These are phyloP conservation scores for Sporisorium scitamineum DNA, from an alignment of 1,284 basidiomycete genomes.

Conservation along the genomic window DNA sequence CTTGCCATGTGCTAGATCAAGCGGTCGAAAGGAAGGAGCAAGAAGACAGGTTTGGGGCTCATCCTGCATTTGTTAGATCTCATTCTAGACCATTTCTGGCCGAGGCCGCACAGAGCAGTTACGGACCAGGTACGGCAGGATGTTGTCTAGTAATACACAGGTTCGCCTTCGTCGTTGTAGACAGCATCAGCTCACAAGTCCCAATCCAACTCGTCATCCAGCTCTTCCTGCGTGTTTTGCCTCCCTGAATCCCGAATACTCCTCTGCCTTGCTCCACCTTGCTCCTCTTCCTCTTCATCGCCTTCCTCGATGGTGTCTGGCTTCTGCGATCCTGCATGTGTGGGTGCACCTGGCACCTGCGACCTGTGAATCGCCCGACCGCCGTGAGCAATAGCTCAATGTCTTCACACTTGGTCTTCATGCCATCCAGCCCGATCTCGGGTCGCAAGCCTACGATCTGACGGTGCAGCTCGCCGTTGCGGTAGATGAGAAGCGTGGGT, in stretches of 20 bases:
- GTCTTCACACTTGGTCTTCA: slow-evolving; percentile 79
- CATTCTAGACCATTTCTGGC: too few species aligned
- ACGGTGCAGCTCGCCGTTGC: slow-evolving; percentile 86
- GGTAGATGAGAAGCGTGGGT: slow-evolving; percentile 92
- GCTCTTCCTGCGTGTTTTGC: slow-evolving; percentile 60
- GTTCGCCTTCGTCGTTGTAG: too few species aligned
- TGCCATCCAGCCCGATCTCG: slow-evolving; percentile 77
- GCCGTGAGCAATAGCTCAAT: slow-evolving; percentile 66
- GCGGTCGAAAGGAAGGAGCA: too few species aligned
- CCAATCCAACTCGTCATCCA: slow-evolving; percentile 68
- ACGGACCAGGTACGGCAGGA: neutral
- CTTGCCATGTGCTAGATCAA: too few species aligned
- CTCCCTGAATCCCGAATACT: slow-evolving; percentile 30
- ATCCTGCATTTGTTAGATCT: too few species aligned
- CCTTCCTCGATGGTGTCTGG: slow-evolving; percentile 23
- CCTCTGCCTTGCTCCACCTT: slow-evolving; percentile 15
- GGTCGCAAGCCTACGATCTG: slow-evolving; percentile 80
- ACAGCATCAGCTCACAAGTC: slow-evolving; percentile 40
- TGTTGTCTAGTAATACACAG: slow-evolving; percentile 7
- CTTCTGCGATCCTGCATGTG: slow-evolving; percentile 24
- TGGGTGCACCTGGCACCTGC: slow-evolving; percentile 44
- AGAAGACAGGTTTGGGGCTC: too few species aligned
- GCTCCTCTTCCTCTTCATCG: slow-evolving; percentile 37
- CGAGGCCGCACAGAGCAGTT: neutral
- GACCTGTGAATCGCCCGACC: slow-evolving; percentile 61